Conservation (phyloP, 2,329 filamentous ascomycete genomes). For the Penicillium janthinellum region DNA sequence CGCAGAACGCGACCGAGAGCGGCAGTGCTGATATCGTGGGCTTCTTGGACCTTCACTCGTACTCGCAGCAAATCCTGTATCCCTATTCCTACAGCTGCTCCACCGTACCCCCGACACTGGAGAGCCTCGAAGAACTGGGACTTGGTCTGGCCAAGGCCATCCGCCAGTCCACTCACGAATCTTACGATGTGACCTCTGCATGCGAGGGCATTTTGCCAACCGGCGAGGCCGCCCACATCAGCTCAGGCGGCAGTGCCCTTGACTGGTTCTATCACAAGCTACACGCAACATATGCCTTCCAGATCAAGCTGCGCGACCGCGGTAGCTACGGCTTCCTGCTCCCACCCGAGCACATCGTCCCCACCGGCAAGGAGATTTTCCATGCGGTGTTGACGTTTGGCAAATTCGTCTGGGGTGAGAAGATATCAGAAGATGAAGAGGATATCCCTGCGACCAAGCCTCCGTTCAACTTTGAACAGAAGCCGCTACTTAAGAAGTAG, state of each 20-base stretch:
- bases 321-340: conserved; percentile 93
- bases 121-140: conserved; percentile 89
- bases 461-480: conserved; percentile 12
- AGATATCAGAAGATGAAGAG: conserved; percentile 1
- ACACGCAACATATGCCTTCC: conserved; percentile 80
- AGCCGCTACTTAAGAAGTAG: conserved; percentile 9
- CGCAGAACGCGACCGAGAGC: conserved; percentile 71
- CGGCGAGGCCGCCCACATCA: conserved; percentile 58
- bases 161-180: conserved; percentile 73
- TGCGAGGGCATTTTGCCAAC: conserved; percentile 73
- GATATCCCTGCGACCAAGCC: neutral
- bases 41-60: conserved; percentile 88
- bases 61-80: conserved; percentile 92
- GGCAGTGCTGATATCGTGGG: conserved; percentile 77
- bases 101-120: conserved; percentile 76
- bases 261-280: conserved; percentile 96
- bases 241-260: conserved; percentile 79
- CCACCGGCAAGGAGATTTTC: conserved; percentile 84
- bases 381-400: conserved; percentile 82
- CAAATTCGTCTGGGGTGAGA: conserved; percentile 56
- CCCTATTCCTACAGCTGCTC: conserved; percentile 87
- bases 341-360: conserved; percentile 82
- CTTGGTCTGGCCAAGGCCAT: conserved; percentile 88
- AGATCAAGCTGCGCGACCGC: conserved; percentile 89
- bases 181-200: conserved; percentile 77